Evolutionary conservation across 441 rosid species (phyloP).

Genomic region (Brassica hybrid): DNA sequence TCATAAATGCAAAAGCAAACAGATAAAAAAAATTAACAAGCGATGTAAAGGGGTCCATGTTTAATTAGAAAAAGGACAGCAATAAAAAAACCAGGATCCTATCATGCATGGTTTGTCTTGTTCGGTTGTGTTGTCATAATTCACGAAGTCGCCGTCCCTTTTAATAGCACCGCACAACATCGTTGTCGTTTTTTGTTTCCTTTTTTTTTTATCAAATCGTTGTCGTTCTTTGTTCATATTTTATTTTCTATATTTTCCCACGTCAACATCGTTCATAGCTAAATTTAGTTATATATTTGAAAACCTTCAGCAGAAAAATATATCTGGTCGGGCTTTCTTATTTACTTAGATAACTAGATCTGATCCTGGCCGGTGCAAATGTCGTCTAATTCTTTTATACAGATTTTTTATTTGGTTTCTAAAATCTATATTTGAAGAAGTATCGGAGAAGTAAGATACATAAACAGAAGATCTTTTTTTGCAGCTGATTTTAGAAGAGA

Average conservation of each 20-base stretch:
- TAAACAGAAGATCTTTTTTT: background rate
- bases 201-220: background rate
- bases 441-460: background rate
- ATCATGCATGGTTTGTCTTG: conserved; percentile 24
- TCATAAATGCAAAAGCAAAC: background rate
- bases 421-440: background rate
- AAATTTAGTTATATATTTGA: conserved; percentile 2
- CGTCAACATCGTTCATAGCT: conserved; percentile 30
- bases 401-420: background rate
- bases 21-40: background rate
- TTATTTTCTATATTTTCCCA: background rate
- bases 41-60: conserved; percentile 8
- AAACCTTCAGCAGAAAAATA: background rate
- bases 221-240: background rate
- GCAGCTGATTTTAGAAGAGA: too few species aligned
- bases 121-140: conserved; percentile 32
- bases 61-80: background rate
- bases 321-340: conserved; percentile 23
- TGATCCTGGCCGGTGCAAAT: conserved; percentile 32
- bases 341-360: conserved; percentile 15
- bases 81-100: background rate
- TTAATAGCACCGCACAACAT: conserved; percentile 18
- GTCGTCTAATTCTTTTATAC: conserved; percentile 6
- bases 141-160: conserved; percentile 14
- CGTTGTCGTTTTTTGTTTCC: background rate